phyloP scores from a whole-genome alignment of 1,139 yeast species.

The Kodamaea sp. region DNA sequence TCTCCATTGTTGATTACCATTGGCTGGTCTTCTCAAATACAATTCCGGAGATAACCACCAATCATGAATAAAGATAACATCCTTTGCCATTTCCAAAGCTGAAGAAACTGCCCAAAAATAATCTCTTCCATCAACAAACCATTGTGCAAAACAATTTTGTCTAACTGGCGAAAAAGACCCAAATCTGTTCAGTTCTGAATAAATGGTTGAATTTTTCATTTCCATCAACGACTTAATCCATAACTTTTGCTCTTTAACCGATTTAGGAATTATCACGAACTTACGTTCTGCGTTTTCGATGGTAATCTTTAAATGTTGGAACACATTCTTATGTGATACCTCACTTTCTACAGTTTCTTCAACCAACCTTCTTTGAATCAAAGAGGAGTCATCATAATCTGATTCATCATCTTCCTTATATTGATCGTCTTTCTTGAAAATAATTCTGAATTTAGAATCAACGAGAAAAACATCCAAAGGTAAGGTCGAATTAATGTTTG shows the following conservation, averaged over 20 bases:
- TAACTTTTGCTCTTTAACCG: conserved; percentile 62
- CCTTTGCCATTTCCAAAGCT: conserved; percentile 91
- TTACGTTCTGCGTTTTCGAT: conserved; percentile 77
- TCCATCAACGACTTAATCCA: conserved; percentile 76
- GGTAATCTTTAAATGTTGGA: conserved; percentile 54
- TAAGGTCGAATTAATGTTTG: conserved; percentile 79
- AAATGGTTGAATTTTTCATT: conserved; percentile 65
- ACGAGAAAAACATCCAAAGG: conserved; percentile 89
- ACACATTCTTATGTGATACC: conserved; percentile 23
- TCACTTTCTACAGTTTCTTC: conserved; percentile 21
- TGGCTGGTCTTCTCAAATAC: conserved; percentile 88
- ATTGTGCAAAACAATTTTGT: conserved; percentile 81
- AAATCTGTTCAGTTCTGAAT: conserved; percentile 76
- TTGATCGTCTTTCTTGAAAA: conserved; percentile 42
- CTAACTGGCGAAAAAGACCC: conserved; percentile 92
- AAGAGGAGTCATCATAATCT: conserved; percentile 44
- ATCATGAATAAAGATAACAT: conserved; percentile 91
- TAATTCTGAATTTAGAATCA: conserved; percentile 63
- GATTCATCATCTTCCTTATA: conserved; percentile 39
- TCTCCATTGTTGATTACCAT: conserved; percentile 93
- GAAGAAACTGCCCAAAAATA: conserved; percentile 95
- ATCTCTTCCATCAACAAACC: conserved; percentile 97
- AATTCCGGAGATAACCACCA: conserved; percentile 99
- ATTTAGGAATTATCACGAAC: conserved; percentile 67
- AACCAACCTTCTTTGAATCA: conserved; percentile 25